Conservation (phyloP, 2,329 filamentous ascomycete species). For the Penicillium sp. region DNA sequence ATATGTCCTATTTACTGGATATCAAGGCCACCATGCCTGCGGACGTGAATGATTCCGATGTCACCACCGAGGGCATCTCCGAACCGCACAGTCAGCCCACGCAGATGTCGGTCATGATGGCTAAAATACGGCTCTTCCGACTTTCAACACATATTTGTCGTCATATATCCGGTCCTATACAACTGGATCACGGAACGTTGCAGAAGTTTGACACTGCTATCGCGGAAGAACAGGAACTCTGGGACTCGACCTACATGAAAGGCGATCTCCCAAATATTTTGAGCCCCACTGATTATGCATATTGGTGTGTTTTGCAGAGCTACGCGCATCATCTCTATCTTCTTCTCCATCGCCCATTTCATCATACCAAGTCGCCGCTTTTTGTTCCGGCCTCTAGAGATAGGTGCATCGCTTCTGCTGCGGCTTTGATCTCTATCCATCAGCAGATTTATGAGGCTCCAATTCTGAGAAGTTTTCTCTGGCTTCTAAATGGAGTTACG, state of each 20-base stretch:
- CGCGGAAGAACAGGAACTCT: slow-evolving; percentile 21
- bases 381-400: slow-evolving; percentile 14
- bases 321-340: slow-evolving; percentile 37
- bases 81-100: slow-evolving; percentile 25
- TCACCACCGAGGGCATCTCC: slow-evolving; percentile 12
- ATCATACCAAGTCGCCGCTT: slow-evolving; percentile 3
- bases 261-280: slow-evolving; percentile 22
- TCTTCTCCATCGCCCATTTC: slow-evolving; percentile 32
- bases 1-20: slow-evolving; percentile 29
- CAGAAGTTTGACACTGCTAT: slow-evolving; percentile 17
- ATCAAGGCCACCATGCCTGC: slow-evolving; percentile 25
- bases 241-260: slow-evolving; percentile 21
- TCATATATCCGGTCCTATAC: slow-evolving; percentile 13
- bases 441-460: slow-evolving; percentile 24
- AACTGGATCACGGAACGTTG: slow-evolving; percentile 11
- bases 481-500: slow-evolving; percentile 31
- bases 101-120: slow-evolving; percentile 38
- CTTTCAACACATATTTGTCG: slow-evolving; percentile 32
- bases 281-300: slow-evolving; percentile 27
- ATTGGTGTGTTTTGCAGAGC: slow-evolving; percentile 35
- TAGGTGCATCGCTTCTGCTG: slow-evolving; percentile 26
- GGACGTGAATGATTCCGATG: slow-evolving; percentile 31
- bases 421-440: slow-evolving; percentile 28
- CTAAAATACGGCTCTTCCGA: slow-evolving; percentile 34
- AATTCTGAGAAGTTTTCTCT: slow-evolving; percentile 26